Evolutionary conservation across 345 rosid species (phyloP), one percentile per base, ranked within the genome.

Genomic region (Nasturtium officinale): DNA sequence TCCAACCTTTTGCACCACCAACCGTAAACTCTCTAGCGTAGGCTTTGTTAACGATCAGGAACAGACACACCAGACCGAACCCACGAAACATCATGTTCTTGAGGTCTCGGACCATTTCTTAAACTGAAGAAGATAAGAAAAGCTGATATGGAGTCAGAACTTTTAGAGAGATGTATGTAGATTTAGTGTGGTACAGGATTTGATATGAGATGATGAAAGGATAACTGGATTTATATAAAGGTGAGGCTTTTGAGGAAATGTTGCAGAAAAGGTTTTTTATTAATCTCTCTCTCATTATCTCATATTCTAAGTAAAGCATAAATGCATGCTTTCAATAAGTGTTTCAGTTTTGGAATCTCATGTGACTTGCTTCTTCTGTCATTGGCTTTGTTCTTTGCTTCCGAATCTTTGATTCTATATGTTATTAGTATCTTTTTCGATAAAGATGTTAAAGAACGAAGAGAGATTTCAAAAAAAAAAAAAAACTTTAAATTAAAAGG

Each of bases 1-100:
- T 72, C 99, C 99, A 96, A 2, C 90, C 89, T 9, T 66, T 78
- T 13, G 80, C 66, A 47, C 82, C 95, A 61, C 91, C 96, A 7
- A 89, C 91, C 0, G 40, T 64, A 74, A 87, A 91, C 70, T 86
- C 86, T 50, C 69, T 75, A 66, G 94, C 98, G 60, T 55, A 33
- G 45, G 76, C 79, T 76, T 73, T 80, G 35, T 62, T 83, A 40
- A 79, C 55, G 75, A 86, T 23, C 60, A 82, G 15, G 74, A 85
- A 17, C 18, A 86, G 5, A 74, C 71, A 78, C 71, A 73, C 5
- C 4, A 78, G 78, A 20, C 77, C 61, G 30, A 87, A 7, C 21
- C 70, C 71, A 48, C 16, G 53, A 30, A 74, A 58, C 30, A 47
- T 62, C 68, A 66, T 67, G 65, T 61, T 72, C 53, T 67, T 53